Percentiles rank a stretch among this genome's conserved stretches.
phyloP scores from a whole-genome alignment of 768 basidiomycete species.

The Pleurotus pulmonarius region DNA sequence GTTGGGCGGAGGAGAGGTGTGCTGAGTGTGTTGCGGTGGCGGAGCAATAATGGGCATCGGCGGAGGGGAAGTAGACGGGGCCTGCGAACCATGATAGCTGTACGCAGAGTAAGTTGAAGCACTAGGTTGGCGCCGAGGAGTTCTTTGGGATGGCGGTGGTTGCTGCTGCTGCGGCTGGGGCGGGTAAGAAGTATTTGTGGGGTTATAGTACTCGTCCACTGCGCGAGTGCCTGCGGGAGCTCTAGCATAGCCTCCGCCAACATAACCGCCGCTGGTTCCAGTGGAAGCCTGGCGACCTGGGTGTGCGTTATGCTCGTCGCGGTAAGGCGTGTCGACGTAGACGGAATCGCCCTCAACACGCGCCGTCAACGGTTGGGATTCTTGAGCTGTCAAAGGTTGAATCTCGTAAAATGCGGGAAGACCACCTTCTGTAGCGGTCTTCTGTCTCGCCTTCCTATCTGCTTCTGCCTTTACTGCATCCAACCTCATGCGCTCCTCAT shows the following conservation, averaged over 20 bases:
- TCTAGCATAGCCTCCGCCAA: slow-evolving; percentile 61
- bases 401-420: slow-evolving; percentile 56
- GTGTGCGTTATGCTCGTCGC: slow-evolving; percentile 26
- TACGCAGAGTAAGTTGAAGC: slow-evolving; percentile 26
- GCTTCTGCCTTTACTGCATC: slow-evolving; percentile 86
- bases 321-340: slow-evolving; percentile 49
- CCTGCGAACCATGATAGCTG: slow-evolving; percentile 8
- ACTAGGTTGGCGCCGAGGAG: slow-evolving; percentile 13
- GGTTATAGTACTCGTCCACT: slow-evolving; percentile 70
- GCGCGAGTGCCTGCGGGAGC: slow-evolving; percentile 63
- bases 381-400: slow-evolving; percentile 27
- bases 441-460: slow-evolving; percentile 72
- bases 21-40: slow-evolving; percentile 13
- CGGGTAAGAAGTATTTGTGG: slow-evolving; percentile 34
- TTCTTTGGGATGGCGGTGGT: neutral
- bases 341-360: slow-evolving; percentile 54
- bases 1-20: slow-evolving; percentile 14
- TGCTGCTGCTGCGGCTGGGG: slow-evolving; percentile 42
- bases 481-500: slow-evolving; percentile 68
- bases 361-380: slow-evolving; percentile 67
- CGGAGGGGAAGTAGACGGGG: slow-evolving; percentile 22
- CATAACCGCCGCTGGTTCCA: slow-evolving; percentile 27
- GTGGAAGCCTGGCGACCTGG: slow-evolving; percentile 19
- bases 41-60: slow-evolving; percentile 11
- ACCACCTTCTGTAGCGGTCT: slow-evolving; percentile 55